Base-by-base conservation (phyloP, 1,284 basidiomycete genomes). In the Grifola frondosa region DNA sequence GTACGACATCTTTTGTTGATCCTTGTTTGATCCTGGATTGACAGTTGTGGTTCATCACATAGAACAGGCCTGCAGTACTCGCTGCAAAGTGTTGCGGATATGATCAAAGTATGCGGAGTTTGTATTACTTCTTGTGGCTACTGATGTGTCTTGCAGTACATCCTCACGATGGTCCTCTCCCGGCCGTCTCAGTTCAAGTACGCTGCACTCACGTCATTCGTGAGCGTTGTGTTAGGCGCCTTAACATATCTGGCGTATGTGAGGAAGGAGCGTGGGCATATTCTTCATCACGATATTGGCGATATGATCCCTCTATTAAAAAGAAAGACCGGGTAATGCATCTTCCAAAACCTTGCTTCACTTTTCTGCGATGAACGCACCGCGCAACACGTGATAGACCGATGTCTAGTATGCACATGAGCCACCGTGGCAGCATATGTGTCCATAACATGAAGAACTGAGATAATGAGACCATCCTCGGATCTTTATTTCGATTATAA, bases 171-270 rank as follows among this genome's bases (percentile, higher is more conserved):
- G 20, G 52, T 56, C 24, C 40, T 62, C 29, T 56, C 56, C 17
- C 53, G 43, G 22, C 62, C 62, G 6, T 57, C 55, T 15, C 59
- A 64, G 43, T 64, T 62, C 58, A 54, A 56, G 33, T 62, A 49
- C 20, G 60, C 62, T 13, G 60, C 60, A 4, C 38, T 59, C 8
- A 53, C 57, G 6, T 62, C 60, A 3, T 60, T 59, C 40, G 42
- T 55, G n/a, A 54, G 55, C 26, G 60, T 64, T 5, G 40, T 53
- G 9, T 26, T 49, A 1, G 62, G 58, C 5, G 61, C 59, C 2
- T 30, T 49, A 10, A 57, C 54, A 10, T 64, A 63, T 40, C 41
- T 61, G 16, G 39, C 45, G 20, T 62, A 60, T 32, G 57, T 62
- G 13, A 54, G 54, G 43, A 56, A 45, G 34, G 56, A 59, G 45